These are phyloP conservation scores for Houttuynia cordata DNA, from an alignment of 164 flowering plant genomes.

Conservation along the genomic window DNA sequence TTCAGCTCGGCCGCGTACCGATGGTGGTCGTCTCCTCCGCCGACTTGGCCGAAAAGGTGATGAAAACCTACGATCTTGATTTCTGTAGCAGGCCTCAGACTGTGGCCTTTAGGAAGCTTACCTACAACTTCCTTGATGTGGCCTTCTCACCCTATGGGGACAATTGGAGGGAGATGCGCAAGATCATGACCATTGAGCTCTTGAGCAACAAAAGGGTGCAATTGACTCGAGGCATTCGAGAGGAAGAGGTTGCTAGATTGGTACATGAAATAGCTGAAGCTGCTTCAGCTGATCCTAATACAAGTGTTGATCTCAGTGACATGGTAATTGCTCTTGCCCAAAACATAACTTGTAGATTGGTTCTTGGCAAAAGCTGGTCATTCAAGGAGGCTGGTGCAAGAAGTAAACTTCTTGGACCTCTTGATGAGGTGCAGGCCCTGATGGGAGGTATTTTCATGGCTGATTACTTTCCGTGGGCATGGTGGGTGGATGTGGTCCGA, in stretches of 20 bases:
- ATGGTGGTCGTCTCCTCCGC: conserved; percentile 6
- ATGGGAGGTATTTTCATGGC: conserved; percentile 19
- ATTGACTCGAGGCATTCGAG: neutral
- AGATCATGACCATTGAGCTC: neutral
- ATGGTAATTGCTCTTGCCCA: conserved; percentile 7
- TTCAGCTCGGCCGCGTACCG: neutral
- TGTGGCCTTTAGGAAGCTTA: neutral
- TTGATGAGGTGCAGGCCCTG: conserved; percentile 11
- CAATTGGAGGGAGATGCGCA: neutral
- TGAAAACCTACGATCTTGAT: conserved; percentile 1
- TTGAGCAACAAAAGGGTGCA: no score
- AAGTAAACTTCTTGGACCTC: neutral
- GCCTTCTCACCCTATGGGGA: neutral
- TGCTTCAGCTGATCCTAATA: neutral
- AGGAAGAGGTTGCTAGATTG: neutral
- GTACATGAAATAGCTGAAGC: neutral
- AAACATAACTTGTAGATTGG: conserved; percentile 12
- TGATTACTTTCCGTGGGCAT: no score
- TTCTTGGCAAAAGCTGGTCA: conserved; percentile 19
- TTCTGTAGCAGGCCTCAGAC: neutral
- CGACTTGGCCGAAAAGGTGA: neutral
- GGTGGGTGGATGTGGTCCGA: conserved; percentile 29
- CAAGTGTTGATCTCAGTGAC: conserved; percentile 13
- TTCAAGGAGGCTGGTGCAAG: conserved; percentile 1
- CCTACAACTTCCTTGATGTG: neutral